Base-by-base conservation (phyloP, 2,329 filamentous ascomycete species). In the Diaporthe aspalathi region DNA sequence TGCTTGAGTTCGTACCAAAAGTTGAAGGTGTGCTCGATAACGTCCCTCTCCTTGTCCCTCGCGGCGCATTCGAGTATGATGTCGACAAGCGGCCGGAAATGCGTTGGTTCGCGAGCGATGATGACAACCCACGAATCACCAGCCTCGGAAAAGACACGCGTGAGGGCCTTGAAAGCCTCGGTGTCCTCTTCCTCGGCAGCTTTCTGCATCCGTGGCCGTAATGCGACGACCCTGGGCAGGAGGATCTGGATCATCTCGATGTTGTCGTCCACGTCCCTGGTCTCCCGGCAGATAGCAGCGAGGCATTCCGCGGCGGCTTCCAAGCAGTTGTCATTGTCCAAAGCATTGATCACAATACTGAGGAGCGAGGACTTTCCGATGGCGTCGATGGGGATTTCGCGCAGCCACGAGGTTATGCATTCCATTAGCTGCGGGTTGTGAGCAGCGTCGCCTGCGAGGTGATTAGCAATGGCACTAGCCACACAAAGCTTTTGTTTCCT, bases 1-100 rank as follows among this genome's bases (percentile, higher is more conserved):
- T 98, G 94, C 85, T 99, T 99, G 57, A 99, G 88, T 79, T 99
- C 96, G 80, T 97, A 98, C 96, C 96, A 99, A 84, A 99, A 98
- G 75, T 90, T 91, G 82, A 99, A 99, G 0, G 97, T 99, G 77
- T 96, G 91, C 68, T 94, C 93, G 74, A 99, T 94, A 5, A 95
- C 94, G 75, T 99, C 96, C 73, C 93, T 90, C 68, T 98, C 95
- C 79, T 91, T 91, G 80, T 99, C 96, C 75, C 93, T 89, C 14
- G 92, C 90, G 73, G 94, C 95, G 78, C 94, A 97, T 83, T 98
- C 95, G n/a, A 98, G 87, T 20, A 99, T 91, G 8, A 93, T 91
- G 77, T 98, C 94, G 14, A 99, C 95, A 6, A 99, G 86, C 14
- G 90, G 90, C 49, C 93, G 89, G 84, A 98, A 98, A 65, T 95